Evolutionary conservation across 2,329 filamentous ascomycete genomes (phyloP).

Genomic region (Alternaria metachromatica): DNA sequence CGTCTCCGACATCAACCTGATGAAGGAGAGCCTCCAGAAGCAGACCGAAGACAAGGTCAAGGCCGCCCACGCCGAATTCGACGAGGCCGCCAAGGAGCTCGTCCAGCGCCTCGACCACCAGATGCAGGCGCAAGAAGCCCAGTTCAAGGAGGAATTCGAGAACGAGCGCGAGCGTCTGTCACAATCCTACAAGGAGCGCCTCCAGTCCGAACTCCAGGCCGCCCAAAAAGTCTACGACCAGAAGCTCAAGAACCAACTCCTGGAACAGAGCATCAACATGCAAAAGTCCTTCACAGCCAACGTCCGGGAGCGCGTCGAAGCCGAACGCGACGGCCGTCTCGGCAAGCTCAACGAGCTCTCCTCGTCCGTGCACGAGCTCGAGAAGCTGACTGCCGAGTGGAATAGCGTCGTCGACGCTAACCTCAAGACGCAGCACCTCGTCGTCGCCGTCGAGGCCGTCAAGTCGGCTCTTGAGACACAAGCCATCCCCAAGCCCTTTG

Average conservation of each 20-base stretch:
- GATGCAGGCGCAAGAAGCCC: constrained; percentile 79
- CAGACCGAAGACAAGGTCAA: constrained; percentile 78
- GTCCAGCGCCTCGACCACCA: constrained; percentile 84
- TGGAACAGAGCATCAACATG: constrained; percentile 88
- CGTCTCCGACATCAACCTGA: constrained; percentile 74
- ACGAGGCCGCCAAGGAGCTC: constrained; percentile 85
- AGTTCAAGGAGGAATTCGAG: constrained; percentile 89
- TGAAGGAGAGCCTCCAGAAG: constrained; percentile 73
- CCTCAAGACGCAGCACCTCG: constrained; percentile 92
- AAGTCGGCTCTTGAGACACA: constrained; percentile 80
- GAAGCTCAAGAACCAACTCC: constrained; percentile 80
- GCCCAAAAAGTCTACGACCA: constrained; percentile 82
- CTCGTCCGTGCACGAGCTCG: constrained; percentile 78
- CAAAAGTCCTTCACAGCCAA: constrained; percentile 84
- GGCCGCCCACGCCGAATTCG: constrained; percentile 76
- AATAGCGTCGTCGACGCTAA: constrained; percentile 89
- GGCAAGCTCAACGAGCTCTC: constrained; percentile 84
- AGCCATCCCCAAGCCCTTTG: constrained; percentile 79
- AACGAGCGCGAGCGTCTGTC: constrained; percentile 82
- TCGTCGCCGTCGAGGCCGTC: constrained; percentile 93
- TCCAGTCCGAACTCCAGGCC: constrained; percentile 78
- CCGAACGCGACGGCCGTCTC: constrained; percentile 84
- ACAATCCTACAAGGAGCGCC: constrained; percentile 77
- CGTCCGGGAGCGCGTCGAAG: constrained; percentile 81
- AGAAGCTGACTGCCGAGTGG: constrained; percentile 87